Percentiles rank a stretch among this genome's conserved stretches.
Evolutionary conservation across 805 yeast genomes (phyloP).

Genomic region (Sungouiozyma ichnusensis): DNA sequence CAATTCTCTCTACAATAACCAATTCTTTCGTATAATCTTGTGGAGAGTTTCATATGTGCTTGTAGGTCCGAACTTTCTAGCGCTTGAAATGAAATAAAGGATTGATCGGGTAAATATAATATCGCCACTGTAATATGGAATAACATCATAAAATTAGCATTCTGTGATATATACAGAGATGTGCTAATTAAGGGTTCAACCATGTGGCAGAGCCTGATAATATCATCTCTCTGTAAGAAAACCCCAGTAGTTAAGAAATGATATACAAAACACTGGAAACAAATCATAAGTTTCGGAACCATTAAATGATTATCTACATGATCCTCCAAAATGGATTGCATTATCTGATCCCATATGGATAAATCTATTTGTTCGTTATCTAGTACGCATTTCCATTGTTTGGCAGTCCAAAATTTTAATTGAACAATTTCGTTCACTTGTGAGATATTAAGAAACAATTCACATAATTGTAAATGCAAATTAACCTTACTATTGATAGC

Average conservation of each 20-base stretch:
- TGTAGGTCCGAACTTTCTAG: background rate
- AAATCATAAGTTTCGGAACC: background rate
- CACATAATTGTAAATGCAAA: constrained; percentile 2
- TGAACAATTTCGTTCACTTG: background rate
- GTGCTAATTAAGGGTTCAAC: background rate
- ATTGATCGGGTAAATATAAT: constrained; percentile 4
- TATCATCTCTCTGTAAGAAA: background rate
- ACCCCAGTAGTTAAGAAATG: background rate
- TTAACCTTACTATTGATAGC: background rate
- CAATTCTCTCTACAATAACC: constrained; percentile 9
- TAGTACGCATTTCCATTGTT: constrained; percentile 1
- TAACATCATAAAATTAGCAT: constrained; percentile 16
- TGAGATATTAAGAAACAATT: background rate
- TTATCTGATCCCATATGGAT: background rate
- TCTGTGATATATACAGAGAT: constrained; percentile 16
- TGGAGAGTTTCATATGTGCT: constrained; percentile 2
- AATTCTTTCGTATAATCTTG: constrained; percentile 6
- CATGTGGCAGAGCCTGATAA: background rate
- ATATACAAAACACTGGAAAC: constrained; percentile 11
- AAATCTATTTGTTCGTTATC: constrained; percentile 1
- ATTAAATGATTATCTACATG: background rate
- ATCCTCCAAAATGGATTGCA: background rate
- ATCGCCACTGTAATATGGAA: constrained; percentile 13
- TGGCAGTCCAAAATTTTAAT: background rate
- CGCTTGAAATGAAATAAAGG: background rate